Evolutionary conservation across 2,329 filamentous ascomycete genomes (phyloP), one percentile per base, ranked within the genome.

Genomic region (Aspergillus fumigatus): DNA sequence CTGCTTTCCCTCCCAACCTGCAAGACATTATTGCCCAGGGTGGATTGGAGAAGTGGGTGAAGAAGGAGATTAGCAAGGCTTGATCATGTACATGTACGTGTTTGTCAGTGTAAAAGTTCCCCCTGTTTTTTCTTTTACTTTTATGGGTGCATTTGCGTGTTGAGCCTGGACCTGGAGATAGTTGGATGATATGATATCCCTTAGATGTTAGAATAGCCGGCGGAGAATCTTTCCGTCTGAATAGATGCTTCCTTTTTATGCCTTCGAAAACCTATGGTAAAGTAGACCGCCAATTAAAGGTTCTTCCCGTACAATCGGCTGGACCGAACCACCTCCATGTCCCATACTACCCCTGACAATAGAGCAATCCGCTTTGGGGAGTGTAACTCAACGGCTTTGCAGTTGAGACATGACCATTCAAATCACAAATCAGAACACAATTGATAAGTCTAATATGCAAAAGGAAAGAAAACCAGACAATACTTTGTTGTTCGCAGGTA

Each of bases 31-130:
- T 93, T 66, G 88, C 89, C 0, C 74, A 81, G 51, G 90, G 90
- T 2, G 91, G 91, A 0, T 69, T 95, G 58, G 89, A 92, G 79
- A 87, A 86, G 61, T 95, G 90, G 91, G 88, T 94, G 9, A 88
- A 88, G 80, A 80, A 81, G 55, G 80, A 89, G 71, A 88, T 92
- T 49, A 58, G 59, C 19, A 47, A 47, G 43, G 43, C 43, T 14
- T 47, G 23, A 25, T 38, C 32, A 14, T 38, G 32, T 14, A 17
- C 32, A 38, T 17, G 32, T 38, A 38, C 32, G 7, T 38, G 17
- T 17, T 6, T 17, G 21, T 43, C 21, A 11, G n/a, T 21, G 19
- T 21, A 43, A 43, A 21, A 43, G 40, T 10, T n/a, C 3, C 40
- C 7, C n/a, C n/a, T n/a, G n/a, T n/a, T 17, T 25, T 4, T 21